phyloP scores from a whole-genome alignment of 2,329 filamentous ascomycete genomes.

The Epichloe festucae region DNA sequence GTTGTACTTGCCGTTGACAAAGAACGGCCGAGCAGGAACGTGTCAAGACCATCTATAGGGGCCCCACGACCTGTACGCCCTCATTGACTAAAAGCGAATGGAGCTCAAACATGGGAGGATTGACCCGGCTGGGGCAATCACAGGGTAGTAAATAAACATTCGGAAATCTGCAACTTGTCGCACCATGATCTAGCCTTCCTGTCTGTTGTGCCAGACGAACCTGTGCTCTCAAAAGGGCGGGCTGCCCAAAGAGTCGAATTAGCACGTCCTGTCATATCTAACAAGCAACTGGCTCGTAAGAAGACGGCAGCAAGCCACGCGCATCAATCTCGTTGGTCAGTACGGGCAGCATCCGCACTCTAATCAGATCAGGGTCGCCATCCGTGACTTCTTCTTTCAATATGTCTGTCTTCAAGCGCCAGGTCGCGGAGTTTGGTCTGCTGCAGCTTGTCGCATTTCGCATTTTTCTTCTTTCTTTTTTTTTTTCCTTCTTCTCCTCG shows the following conservation, averaged over 20 bases:
- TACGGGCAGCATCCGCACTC: not conserved
- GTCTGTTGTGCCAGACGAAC: not conserved
- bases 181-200: not conserved
- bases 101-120: too few relatives aligned
- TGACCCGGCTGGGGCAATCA: too few relatives aligned
- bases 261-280: too few relatives aligned
- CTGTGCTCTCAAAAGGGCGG: not conserved
- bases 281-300: not conserved
- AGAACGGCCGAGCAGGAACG: too few relatives aligned
- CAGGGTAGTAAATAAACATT: too few relatives aligned
- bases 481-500: too few relatives aligned
- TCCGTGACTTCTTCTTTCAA: slow-evolving; percentile 6
- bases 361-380: not conserved
- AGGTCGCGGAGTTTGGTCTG: slow-evolving; percentile 3
- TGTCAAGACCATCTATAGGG: too few relatives aligned
- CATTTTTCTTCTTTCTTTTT: not conserved
- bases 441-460: not conserved
- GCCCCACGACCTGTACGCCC: too few relatives aligned
- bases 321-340: not conserved
- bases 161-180: not conserved
- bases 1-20: too few relatives aligned
- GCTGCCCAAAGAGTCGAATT: not conserved
- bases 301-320: not conserved
- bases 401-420: not conserved
- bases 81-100: too few relatives aligned